phyloP scores from a whole-genome alignment of 352 stramenopile genomes.

The Globisporangium echinulatum region DNA sequence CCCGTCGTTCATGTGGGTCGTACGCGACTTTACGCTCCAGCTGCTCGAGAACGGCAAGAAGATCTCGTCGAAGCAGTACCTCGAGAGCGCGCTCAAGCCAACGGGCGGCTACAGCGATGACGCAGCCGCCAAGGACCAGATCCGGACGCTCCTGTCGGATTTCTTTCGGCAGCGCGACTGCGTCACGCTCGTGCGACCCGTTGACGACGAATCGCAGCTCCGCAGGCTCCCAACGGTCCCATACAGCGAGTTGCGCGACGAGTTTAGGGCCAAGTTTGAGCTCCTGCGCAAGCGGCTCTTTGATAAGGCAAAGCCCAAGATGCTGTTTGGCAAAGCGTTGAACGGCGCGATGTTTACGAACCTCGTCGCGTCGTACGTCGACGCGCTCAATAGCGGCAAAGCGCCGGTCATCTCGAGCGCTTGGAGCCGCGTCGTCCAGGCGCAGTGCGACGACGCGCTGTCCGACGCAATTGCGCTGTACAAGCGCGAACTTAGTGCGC shows the following conservation, averaged over 20 bases:
- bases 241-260: conserved; percentile 69
- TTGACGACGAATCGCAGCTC: conserved; percentile 83
- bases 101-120: conserved; percentile 75
- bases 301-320: conserved; percentile 79
- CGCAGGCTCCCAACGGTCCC: conserved; percentile 57
- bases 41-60: conserved; percentile 81
- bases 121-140: conserved; percentile 71
- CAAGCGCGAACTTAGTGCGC: conserved; percentile 50
- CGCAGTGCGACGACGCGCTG: conserved; percentile 77
- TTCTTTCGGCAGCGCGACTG: conserved; percentile 88
- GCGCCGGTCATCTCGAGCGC: conserved; percentile 84
- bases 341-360: conserved; percentile 87
- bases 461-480: conserved; percentile 74
- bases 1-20: conserved; percentile 86
- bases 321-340: conserved; percentile 75
- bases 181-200: conserved; percentile 84
- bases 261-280: conserved; percentile 78
- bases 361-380: conserved; percentile 74
- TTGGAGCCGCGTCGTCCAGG: conserved; percentile 85
- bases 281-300: conserved; percentile 61
- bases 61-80: conserved; percentile 86
- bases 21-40: conserved; percentile 87
- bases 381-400: conserved; percentile 85
- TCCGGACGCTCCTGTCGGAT: conserved; percentile 63
- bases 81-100: conserved; percentile 83